Conservation (phyloP, 2,329 filamentous ascomycete species). For the Colletotrichum sp. region DNA sequence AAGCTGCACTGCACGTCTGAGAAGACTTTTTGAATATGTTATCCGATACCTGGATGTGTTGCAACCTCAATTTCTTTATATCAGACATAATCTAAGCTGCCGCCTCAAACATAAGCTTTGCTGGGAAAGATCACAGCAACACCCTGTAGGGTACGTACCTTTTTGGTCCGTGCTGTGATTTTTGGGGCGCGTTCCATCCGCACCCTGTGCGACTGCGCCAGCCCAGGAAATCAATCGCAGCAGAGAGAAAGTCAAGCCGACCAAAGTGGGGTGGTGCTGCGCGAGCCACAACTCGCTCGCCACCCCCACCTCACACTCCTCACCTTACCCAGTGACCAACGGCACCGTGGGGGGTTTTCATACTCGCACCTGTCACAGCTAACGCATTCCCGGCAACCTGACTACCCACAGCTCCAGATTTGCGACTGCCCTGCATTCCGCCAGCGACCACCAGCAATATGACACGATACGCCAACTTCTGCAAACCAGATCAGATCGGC, state of each 20-base stretch:
- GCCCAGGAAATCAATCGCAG: neutral
- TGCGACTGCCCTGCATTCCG: neutral
- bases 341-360: neutral
- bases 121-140: neutral
- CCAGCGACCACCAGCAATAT: neutral
- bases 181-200: neutral
- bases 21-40: neutral
- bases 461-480: neutral
- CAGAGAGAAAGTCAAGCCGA: neutral
- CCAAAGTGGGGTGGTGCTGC: neutral
- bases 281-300: neutral
- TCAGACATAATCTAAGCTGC: too few species aligned
- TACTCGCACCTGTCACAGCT: neutral
- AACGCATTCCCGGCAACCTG: neutral
- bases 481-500: neutral
- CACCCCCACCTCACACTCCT: neutral
- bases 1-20: neutral
- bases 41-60: too few species aligned
- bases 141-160: neutral
- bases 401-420: neutral
- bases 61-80: too few species aligned
- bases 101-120: too few species aligned
- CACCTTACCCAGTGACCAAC: neutral
- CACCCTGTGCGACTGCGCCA: neutral
- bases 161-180: neutral